Base-by-base conservation (phyloP, 495 filamentous ascomycete species). In the Neurospora sp. region DNA sequence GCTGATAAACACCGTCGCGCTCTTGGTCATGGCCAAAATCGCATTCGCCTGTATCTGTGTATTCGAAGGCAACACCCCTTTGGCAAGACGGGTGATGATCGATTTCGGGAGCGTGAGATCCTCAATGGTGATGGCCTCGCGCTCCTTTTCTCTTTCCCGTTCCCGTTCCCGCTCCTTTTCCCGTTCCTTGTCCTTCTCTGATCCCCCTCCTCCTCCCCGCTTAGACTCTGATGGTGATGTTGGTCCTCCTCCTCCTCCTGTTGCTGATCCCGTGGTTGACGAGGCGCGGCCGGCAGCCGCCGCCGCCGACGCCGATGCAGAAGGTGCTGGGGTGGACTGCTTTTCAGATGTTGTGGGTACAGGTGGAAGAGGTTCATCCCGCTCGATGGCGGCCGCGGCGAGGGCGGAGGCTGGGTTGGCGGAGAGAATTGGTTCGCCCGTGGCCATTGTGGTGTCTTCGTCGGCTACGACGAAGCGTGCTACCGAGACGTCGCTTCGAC, bases 21-120 rank as follows among this genome's bases (percentile, higher is more conserved):
- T 92, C 84, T 98, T 98, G 75, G 92, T 92, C 80, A 99, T 89
- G 0, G 96, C 96, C 38, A 96, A 79, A 44, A 97, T 88, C 5
- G 96, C 96, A 82, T 98, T 95, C 75, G 94, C 97, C 77, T 97
- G 93, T 70, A 99, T 93, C 75, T 93, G 92, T 1, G 96, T 97
- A 79, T 98, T 97, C 7, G 94, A 89, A 0, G 96, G 96, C n/a
- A 99, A 87, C n/a, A 97, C 94, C 72, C 93, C 92, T 86, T 98
- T 98, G 3, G 95, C 96, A 7, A 99, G 89, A 31, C 96, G 90
- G 69, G 93, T 92, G 48, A 97, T 93, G 80, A 98, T 92, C n/a
- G 94, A 94, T 79, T 94, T 95, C 2, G 96, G 96, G 23, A 99
- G 90, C 46, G 88, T 92, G 72, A 97, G 90, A 79, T 99, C 96